phyloP scores from a whole-genome alignment of 129 eudicot genomes.

The Gnaphalium uliginosum region DNA sequence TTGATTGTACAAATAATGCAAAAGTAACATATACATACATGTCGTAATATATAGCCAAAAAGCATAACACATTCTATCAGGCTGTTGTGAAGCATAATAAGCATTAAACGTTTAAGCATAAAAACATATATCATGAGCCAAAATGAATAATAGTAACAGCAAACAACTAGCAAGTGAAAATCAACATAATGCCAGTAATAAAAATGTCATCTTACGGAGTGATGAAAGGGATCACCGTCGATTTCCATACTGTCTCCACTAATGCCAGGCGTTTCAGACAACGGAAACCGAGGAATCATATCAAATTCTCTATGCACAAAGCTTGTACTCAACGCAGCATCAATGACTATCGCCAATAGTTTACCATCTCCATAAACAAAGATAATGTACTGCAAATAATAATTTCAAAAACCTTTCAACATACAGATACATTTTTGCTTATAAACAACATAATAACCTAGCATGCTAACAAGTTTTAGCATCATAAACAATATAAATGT shows the following conservation, averaged over 20 bases:
- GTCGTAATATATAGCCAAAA: background rate
- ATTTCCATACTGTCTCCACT: constrained; percentile 73
- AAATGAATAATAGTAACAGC: background rate
- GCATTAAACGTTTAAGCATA: background rate
- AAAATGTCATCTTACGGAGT: constrained; percentile 42
- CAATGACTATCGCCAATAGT: constrained; percentile 52
- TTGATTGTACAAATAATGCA: background rate
- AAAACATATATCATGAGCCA: background rate
- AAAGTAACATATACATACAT: background rate
- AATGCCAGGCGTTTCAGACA: constrained; percentile 46
- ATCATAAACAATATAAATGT: constrained; percentile 11
- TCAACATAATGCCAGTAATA: background rate
- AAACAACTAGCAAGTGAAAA: background rate
- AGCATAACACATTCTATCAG: background rate
- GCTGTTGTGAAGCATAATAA: background rate
- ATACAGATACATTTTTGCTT: background rate
- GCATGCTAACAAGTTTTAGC: constrained; percentile 6
- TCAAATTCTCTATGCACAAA: constrained; percentile 57
- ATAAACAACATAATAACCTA: constrained; percentile 11
- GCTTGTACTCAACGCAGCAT: constrained; percentile 56
- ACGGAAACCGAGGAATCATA: constrained; percentile 43
- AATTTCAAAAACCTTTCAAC: constrained; percentile 17
- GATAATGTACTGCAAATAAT: constrained; percentile 63
- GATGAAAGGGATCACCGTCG: constrained; percentile 60
- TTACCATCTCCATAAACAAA: constrained; percentile 71